Evolutionary conservation across 306 rosid species (phyloP), one percentile per base, ranked within the genome.

Genomic region (Pterocarpus santalinus): DNA sequence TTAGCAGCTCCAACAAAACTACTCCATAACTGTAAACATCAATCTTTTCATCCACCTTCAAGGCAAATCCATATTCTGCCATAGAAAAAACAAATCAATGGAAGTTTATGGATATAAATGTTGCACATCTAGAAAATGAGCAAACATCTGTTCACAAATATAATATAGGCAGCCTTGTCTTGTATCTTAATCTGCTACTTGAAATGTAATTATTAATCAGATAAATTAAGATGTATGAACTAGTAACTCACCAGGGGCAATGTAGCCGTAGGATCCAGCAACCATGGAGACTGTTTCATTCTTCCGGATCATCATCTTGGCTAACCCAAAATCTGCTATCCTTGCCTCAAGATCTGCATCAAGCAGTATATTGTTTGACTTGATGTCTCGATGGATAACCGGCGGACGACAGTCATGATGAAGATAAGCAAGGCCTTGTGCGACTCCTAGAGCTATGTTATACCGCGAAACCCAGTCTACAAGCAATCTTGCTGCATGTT

Each of bases 211-310:
- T 66, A 47, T 30, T 62, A 73, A 68, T n/a, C 38, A 46, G 73
- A 82, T 13, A 63, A 69, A 78, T 55, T 49, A 83, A 28, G 74
- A 67, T 33, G 38, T 41, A 34, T 36, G 55, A 77, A 52, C 60
- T 10, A 8, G 64, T 55, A 66, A 87, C 94, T 91, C 74, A 91
- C 98, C 99, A 3, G 98, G 99, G 73, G 98, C 99, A 69, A 95
- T 93, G 90, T 95, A 95, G 75, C 99, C 99, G 15, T 95, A 95
- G 30, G 99, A 95, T 55, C 99, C 97, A 49, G 94, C 99, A 82
- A 95, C 92, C 94, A 90, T 90, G 73, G 99, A 93, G 68, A 95
- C 91, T 0, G 99, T 95, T 81, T 95, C 98, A 49, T 95, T 95
- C 86, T 92, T 95, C 56, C 86, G 75, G 78, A 86, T 81, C 98